Evolutionary conservation across 176 grass and related monocot genomes (phyloP).

Genomic region (Alloteropsis semialata): DNA sequence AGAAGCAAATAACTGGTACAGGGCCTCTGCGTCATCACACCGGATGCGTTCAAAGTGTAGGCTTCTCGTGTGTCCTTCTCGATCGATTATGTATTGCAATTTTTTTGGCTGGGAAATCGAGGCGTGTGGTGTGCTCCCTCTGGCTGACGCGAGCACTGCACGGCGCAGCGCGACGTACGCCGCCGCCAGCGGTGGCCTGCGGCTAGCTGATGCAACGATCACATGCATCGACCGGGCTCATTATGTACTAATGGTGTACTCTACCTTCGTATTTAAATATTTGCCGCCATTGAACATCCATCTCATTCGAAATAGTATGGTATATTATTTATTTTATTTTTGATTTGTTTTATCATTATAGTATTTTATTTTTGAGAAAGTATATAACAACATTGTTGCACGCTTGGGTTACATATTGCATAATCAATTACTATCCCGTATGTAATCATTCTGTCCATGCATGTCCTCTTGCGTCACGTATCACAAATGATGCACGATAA

Average conservation of each 20-base stretch:
- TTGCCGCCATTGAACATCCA: no score
- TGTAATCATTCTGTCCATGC: not conserved
- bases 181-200: no score
- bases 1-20: not conserved
- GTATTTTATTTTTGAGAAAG: no score
- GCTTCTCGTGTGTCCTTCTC: not conserved
- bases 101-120: not conserved
- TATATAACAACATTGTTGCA: no score
- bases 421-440: not conserved
- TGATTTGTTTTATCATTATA: no score
- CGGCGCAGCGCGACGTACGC: no score
- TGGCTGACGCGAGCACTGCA: not conserved
- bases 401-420: not conserved
- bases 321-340: no score
- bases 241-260: no score
- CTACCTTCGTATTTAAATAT: no score
- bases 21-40: not conserved
- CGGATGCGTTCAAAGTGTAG: not conserved
- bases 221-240: not conserved
- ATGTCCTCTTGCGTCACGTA: not conserved
- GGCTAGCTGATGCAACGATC: not conserved
- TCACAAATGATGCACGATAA: not conserved
- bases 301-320: no score
- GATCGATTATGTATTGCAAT: not conserved
- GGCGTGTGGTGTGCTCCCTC: slow-evolving; percentile 3